These are phyloP conservation scores for Aspergillus hiratsukae DNA, from an alignment of 2,329 filamentous ascomycete genomes.

Conservation along the genomic window DNA sequence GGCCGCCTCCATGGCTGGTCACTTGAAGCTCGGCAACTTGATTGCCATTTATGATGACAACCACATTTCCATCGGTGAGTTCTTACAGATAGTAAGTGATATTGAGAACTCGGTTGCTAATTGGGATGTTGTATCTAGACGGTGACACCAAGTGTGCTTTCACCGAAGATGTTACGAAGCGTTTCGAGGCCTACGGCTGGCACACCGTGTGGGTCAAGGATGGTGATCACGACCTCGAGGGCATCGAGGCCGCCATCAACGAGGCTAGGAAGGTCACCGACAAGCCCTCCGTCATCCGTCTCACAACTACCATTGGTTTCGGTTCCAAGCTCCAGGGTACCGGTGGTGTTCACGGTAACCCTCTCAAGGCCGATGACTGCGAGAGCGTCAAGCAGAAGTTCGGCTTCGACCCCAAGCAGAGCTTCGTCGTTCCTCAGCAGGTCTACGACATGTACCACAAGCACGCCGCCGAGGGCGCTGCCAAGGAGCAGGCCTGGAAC, in stretches of 20 bases:
- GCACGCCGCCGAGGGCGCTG: conserved; percentile 79
- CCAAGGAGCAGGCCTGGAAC: conserved; percentile 92
- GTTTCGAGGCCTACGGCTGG: conserved; percentile 97
- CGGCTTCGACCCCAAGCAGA: conserved; percentile 91
- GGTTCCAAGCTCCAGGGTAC: conserved; percentile 92
- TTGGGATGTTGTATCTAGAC: conserved; percentile 48
- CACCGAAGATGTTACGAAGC: conserved; percentile 92
- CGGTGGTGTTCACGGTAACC: conserved; percentile 90
- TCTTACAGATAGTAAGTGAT: not conserved
- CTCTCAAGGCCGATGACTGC: conserved; percentile 90
- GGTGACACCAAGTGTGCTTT: conserved; percentile 95
- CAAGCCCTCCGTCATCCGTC: conserved; percentile 96
- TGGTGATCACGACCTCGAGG: conserved; percentile 81
- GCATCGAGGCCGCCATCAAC: conserved; percentile 82
- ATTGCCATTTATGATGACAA: conserved; percentile 98
- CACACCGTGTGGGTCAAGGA: conserved; percentile 79
- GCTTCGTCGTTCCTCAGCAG: conserved; percentile 87
- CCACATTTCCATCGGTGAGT: conserved; percentile 76
- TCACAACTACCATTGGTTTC: conserved; percentile 95
- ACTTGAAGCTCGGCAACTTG: conserved; percentile 95
- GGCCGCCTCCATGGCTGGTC: conserved; percentile 86
- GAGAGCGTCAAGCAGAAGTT: conserved; percentile 92
- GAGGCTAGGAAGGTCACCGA: conserved; percentile 82
- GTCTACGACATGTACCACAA: conserved; percentile 90
- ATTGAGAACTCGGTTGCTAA: not conserved